Percentiles rank a stretch among this genome's conserved stretches.
Evolutionary conservation across 1,139 yeast species (phyloP).

Genomic region (Pichia sp.): DNA sequence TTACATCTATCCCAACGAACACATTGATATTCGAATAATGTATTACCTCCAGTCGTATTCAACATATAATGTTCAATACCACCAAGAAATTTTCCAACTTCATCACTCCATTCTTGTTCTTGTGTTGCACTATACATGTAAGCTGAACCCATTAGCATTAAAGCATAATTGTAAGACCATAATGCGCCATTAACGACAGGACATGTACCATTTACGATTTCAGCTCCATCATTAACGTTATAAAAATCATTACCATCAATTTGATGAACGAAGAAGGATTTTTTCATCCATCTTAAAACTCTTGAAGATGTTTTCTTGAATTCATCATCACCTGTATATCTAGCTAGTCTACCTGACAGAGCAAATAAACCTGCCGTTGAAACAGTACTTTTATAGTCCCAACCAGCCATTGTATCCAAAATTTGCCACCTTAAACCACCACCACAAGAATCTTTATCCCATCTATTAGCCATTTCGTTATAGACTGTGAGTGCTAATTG

Average conservation of each 20-base stretch:
- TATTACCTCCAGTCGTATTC: constrained; percentile 29
- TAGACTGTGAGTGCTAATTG: constrained; percentile 73
- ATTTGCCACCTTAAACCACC: constrained; percentile 98
- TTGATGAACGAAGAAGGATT: constrained; percentile 46
- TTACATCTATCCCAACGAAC: constrained; percentile 60
- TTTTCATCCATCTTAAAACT: constrained; percentile 76
- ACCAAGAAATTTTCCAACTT: constrained; percentile 45
- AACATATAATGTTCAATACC: constrained; percentile 50
- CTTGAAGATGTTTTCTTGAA: constrained; percentile 65
- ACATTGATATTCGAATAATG: constrained; percentile 80
- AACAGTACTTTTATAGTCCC: constrained; percentile 83
- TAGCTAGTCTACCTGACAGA: constrained; percentile 77
- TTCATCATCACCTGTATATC: constrained; percentile 66
- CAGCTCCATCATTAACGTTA: constrained; percentile 75
- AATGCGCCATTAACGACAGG: constrained; percentile 47
- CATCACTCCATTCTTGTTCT: constrained; percentile 59
- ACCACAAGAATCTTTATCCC: constrained; percentile 68
- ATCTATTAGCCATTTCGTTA: constrained; percentile 81
- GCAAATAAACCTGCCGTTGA: constrained; percentile 89
- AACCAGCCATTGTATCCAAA: constrained; percentile 89
- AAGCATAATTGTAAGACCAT: constrained; percentile 92
- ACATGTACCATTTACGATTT: constrained; percentile 50
- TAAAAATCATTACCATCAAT: constrained; percentile 27
- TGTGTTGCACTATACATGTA: constrained; percentile 69
- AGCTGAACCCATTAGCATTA: constrained; percentile 74